These are phyloP conservation scores for Fusarium sp. DNA, from an alignment of 2,329 filamentous ascomycete species.

Conservation along the genomic window DNA sequence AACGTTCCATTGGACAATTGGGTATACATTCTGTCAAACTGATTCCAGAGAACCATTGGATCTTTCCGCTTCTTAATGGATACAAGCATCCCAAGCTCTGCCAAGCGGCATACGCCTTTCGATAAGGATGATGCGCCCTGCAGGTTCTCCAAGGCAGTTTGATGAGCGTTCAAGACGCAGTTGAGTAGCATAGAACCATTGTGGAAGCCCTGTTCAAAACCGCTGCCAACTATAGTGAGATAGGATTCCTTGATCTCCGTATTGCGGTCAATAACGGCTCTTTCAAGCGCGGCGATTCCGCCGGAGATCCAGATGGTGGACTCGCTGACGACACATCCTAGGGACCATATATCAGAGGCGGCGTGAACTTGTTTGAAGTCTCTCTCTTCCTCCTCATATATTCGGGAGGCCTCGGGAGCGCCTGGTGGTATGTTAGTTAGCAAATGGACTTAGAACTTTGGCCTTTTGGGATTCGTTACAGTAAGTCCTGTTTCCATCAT, in stretches of 20 bases:
- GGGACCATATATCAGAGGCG: constrained; percentile 27
- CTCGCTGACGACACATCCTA: constrained; percentile 33
- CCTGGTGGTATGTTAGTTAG: neutral
- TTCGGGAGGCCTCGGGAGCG: constrained; percentile 19
- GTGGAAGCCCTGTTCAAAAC: too few species aligned
- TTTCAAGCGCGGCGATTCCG: constrained; percentile 1
- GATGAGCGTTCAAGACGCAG: too few species aligned
- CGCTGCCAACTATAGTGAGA: too few species aligned
- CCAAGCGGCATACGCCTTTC: too few species aligned
- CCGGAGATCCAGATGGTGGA: constrained; percentile 16
- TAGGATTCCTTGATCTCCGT: neutral
- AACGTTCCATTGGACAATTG: too few species aligned
- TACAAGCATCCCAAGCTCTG: neutral
- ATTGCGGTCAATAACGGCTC: neutral
- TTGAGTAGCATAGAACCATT: too few species aligned
- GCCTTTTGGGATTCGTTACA: neutral
- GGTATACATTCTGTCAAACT: neutral
- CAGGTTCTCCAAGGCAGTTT: too few species aligned
- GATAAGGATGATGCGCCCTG: too few species aligned
- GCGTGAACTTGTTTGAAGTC: neutral
- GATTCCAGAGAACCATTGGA: neutral
- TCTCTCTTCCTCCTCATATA: neutral
- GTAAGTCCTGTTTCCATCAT: constrained; percentile 26
- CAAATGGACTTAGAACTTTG: accelerated
- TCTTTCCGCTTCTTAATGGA: neutral